Evolutionary conservation across 1,139 yeast species (phyloP).

Genomic region (Hyphopichia fennica): DNA sequence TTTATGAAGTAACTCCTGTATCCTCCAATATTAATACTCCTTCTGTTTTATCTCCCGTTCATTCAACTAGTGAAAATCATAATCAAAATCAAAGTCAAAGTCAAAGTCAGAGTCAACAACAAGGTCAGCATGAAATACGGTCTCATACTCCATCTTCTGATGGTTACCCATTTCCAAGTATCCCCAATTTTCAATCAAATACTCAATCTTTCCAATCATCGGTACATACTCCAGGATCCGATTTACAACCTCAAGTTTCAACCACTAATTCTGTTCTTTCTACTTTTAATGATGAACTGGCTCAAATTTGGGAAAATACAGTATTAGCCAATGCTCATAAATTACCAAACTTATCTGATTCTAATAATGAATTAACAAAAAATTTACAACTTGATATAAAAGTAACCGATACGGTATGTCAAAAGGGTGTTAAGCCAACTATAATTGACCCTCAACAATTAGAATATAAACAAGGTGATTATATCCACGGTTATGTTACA

Average conservation of each 20-base stretch:
- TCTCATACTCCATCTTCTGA: neutral
- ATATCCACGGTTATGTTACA: slow-evolving; percentile 35
- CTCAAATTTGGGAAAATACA: slow-evolving; percentile 44
- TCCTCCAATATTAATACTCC: slow-evolving; percentile 19
- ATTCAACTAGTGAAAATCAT: neutral
- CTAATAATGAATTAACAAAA: slow-evolving; percentile 24
- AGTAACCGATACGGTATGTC: slow-evolving; percentile 44
- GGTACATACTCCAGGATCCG: neutral
- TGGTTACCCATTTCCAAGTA: neutral
- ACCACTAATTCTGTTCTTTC: neutral
- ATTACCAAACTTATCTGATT: slow-evolving; percentile 33
- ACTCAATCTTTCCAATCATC: neutral
- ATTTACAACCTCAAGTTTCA: neutral
- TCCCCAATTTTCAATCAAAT: neutral
- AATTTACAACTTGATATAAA: slow-evolving; percentile 31
- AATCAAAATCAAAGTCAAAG: neutral
- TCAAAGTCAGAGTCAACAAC: neutral
- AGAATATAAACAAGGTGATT: slow-evolving; percentile 35
- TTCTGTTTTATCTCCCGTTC: slow-evolving; percentile 16
- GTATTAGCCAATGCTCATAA: slow-evolving; percentile 45
- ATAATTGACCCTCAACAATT: slow-evolving; percentile 22
- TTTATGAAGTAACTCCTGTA: slow-evolving; percentile 40
- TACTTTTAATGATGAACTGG: slow-evolving; percentile 25
- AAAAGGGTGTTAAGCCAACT: slow-evolving; percentile 36
- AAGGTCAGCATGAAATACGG: neutral